These are phyloP conservation scores for Neohortaea acidophila DNA, from an alignment of 495 filamentous ascomycete species.

Conservation along the genomic window DNA sequence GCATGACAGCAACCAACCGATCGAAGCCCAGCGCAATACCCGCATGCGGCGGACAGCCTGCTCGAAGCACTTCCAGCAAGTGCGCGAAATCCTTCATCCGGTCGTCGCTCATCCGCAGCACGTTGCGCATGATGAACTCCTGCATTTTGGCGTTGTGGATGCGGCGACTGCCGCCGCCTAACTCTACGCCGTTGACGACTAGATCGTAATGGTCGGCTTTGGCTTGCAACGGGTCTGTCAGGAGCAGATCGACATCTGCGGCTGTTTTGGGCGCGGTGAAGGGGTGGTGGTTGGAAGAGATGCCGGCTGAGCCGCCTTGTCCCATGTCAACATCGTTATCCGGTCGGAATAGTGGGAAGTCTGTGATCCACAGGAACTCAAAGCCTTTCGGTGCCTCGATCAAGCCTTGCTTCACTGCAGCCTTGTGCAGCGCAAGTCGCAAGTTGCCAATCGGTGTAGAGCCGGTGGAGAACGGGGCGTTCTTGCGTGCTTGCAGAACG, in stretches of 20 bases:
- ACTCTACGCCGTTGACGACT: conserved; percentile 86
- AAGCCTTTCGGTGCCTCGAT: conserved; percentile 41
- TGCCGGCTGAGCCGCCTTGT: conserved; percentile 63
- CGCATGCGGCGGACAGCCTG: conserved; percentile 94
- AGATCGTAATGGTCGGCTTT: conserved; percentile 83
- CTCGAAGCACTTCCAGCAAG: conserved; percentile 61
- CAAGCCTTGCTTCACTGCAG: conserved; percentile 44
- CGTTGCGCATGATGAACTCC: conserved; percentile 65
- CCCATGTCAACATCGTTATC: conserved; percentile 54
- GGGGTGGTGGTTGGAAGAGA: conserved; percentile 85
- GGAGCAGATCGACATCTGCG: conserved; percentile 59
- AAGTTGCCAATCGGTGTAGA: conserved; percentile 70
- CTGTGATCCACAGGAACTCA: conserved; percentile 64
- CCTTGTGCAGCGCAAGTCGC: conserved; percentile 51
- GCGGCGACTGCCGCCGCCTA: conserved; percentile 83
- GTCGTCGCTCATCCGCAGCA: conserved; percentile 47
- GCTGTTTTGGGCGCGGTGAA: conserved; percentile 74
- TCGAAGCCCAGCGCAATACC: conserved; percentile 90
- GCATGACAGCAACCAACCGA: conserved; percentile 67
- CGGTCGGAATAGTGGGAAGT: conserved; percentile 85
- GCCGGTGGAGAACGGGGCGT: conserved; percentile 44
- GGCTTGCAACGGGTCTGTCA: conserved; percentile 53
- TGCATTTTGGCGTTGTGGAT: conserved; percentile 80
- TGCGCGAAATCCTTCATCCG: conserved; percentile 67
- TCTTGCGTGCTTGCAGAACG: conserved; percentile 61